Conservation (phyloP, 1,139 yeast species). For the Debaryomyces nepalensis region DNA sequence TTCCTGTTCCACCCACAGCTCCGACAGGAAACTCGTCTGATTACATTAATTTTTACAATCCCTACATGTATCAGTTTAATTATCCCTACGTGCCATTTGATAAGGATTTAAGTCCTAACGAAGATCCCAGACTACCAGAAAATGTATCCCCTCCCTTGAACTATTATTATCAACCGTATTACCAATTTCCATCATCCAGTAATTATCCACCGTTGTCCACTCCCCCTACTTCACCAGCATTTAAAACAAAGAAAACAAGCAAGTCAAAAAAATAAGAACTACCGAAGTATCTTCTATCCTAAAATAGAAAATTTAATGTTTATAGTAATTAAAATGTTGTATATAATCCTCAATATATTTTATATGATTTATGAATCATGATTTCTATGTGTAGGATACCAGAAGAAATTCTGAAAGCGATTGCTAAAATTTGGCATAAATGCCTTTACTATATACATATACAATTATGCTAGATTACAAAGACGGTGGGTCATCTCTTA, state of each 20-base stretch:
- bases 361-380: background rate
- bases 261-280: constrained; percentile 5
- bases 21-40: constrained; percentile 15
- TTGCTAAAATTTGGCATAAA: too few species aligned
- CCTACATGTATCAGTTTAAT: constrained; percentile 15
- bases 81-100: constrained; percentile 7
- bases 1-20: constrained; percentile 14
- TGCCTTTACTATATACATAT: constrained; percentile 9
- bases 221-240: constrained; percentile 14
- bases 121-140: constrained; percentile 1
- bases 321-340: constrained; percentile 3
- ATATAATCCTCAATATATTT: constrained; percentile 2
- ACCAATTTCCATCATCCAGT: constrained; percentile 12
- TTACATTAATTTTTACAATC: constrained; percentile 15
- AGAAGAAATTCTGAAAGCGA: too few species aligned
- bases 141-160: constrained; percentile 12
- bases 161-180: constrained; percentile 15
- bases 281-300: background rate
- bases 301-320: constrained; percentile 3
- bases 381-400: too few species aligned
- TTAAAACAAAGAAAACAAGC: constrained; percentile 6
- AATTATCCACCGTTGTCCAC: constrained; percentile 30
- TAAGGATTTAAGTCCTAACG: constrained; percentile 7
- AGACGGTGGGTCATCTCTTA: constrained; percentile 48
- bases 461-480: constrained; percentile 29